Base-by-base conservation (phyloP, 1,284 basidiomycete species). In the Tilletia indica region DNA sequence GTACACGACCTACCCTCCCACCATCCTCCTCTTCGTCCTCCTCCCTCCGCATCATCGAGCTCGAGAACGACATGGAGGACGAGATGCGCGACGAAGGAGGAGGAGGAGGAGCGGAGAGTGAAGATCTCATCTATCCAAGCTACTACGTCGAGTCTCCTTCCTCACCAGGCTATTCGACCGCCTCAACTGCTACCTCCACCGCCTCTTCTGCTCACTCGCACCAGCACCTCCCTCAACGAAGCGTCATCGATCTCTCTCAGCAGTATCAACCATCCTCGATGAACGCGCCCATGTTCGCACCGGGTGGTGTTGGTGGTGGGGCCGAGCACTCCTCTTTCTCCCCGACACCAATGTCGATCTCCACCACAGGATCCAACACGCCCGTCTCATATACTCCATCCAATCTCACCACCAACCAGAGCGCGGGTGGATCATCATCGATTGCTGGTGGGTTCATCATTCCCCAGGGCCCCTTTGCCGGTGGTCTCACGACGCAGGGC, bases 81-180 rank as follows among this genome's bases (percentile, higher is more conserved):
- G 6, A 54, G 19, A n/a, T 54, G 58, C 42, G 42, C 14, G 42
- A 45, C 42, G 51, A 25, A 25, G 6, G 4, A 25, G 12, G 49
- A 54, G 19, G 49, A 54, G 49, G 51, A 19, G 51, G 51, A 54
- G 6, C 25, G 25, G 25, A 31, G 25, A 31, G 25, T 31, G 42
- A 45, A 45, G 42, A 45, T 14, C 42, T 36, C 58, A 9, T 63
- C 58, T 31, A 63, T 36, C 58, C 58, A 34, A 63, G 25, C 58
- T 63, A 63, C 58, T 31, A 34, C 25, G 34, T 63, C 58, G 58
- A 63, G 8, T 34, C 58, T 6, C 58, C 58, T 4, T 25, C 21
- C 58, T 63, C 58, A 19, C 36, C 58, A 12, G 19, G 51, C 8
- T 8, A 8, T 19, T 54, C 51, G 11, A 54, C 19, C 51, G 51